These are phyloP conservation scores for Periconia sp. DNA, from an alignment of 2,329 filamentous ascomycete genomes.

Conservation along the genomic window DNA sequence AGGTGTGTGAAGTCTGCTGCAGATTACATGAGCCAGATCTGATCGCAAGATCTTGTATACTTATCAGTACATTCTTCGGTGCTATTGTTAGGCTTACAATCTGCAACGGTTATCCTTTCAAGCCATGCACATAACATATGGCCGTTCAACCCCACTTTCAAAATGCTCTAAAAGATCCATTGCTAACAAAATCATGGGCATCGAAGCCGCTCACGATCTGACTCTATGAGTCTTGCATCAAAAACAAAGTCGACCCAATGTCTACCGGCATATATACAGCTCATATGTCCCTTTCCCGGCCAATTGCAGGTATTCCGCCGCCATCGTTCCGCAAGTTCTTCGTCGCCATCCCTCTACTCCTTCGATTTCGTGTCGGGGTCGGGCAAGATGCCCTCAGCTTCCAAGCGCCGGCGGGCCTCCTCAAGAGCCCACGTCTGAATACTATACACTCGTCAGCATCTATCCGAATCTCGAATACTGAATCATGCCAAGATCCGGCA, in stretches of 20 bases:
- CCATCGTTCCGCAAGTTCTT: no score
- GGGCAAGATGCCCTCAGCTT: slow-evolving; percentile 90
- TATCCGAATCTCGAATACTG: neutral
- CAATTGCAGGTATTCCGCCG: no score
- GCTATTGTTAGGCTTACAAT: no score
- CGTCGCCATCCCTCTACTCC: slow-evolving; percentile 23
- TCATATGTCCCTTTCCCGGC: neutral
- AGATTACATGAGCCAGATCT: no score
- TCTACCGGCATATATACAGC: slow-evolving; percentile 20
- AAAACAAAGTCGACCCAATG: slow-evolving; percentile 16
- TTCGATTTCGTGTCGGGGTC: slow-evolving; percentile 68
- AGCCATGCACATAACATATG: no score
- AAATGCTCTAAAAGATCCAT: slow-evolving; percentile 16
- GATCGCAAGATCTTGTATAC: no score
- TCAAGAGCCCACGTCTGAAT: slow-evolving; percentile 99
- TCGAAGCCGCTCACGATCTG: slow-evolving; percentile 12
- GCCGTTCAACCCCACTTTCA: no score
- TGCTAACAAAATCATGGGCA: slow-evolving; percentile 11
- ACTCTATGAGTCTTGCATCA: slow-evolving; percentile 18
- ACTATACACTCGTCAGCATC: slow-evolving; percentile 55
- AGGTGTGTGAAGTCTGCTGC: no score
- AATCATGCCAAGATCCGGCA: no score
- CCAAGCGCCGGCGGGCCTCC: slow-evolving; percentile 92
- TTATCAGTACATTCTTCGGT: no score
- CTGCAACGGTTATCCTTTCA: no score